Conservation (phyloP, 139 green algal genomes). For the Microglena sp. region DNA sequence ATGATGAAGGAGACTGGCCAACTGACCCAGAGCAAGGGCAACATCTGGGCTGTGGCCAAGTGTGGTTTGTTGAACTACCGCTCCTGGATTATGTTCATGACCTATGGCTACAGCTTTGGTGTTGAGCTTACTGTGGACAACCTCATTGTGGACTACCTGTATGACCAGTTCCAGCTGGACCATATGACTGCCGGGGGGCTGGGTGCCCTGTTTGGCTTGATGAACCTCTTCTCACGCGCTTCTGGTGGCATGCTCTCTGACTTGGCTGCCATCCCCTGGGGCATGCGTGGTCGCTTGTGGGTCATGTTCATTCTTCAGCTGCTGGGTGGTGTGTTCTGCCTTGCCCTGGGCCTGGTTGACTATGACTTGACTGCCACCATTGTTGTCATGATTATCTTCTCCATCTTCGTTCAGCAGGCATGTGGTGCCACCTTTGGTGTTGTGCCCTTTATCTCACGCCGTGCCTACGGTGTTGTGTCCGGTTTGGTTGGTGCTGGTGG, state of each 20-base stretch:
- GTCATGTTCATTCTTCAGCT: slow-evolving; percentile 51
- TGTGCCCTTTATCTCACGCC: slow-evolving; percentile 78
- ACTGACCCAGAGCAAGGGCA: slow-evolving; percentile 49
- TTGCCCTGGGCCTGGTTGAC: slow-evolving; percentile 60
- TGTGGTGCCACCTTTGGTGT: slow-evolving; percentile 68
- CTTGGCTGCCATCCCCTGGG: slow-evolving; percentile 26
- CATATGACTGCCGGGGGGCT: slow-evolving; percentile 14
- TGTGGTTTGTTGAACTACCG: slow-evolving; percentile 74
- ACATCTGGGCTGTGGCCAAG: slow-evolving; percentile 46
- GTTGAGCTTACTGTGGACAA: slow-evolving; percentile 81
- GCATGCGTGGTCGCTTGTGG: slow-evolving; percentile 79
- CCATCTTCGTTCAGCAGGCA: slow-evolving; percentile 61
- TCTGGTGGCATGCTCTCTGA: slow-evolving; percentile 64
- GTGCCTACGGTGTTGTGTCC: slow-evolving; percentile 72
- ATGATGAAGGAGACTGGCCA: slow-evolving; percentile 58
- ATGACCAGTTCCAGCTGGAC: slow-evolving; percentile 65
- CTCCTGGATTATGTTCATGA: slow-evolving; percentile 49
- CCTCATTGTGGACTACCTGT: slow-evolving; percentile 56
- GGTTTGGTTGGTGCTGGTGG: slow-evolving; percentile 86
- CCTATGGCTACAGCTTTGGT: slow-evolving; percentile 76
- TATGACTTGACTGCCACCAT: slow-evolving; percentile 62
- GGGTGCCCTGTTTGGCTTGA: slow-evolving; percentile 66
- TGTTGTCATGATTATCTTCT: slow-evolving; percentile 74
- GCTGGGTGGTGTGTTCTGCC: slow-evolving; percentile 63
- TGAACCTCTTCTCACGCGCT: slow-evolving; percentile 87